Evolutionary conservation across 495 filamentous ascomycete genomes (phyloP).

Genomic region (Penicillium roqueforti): DNA sequence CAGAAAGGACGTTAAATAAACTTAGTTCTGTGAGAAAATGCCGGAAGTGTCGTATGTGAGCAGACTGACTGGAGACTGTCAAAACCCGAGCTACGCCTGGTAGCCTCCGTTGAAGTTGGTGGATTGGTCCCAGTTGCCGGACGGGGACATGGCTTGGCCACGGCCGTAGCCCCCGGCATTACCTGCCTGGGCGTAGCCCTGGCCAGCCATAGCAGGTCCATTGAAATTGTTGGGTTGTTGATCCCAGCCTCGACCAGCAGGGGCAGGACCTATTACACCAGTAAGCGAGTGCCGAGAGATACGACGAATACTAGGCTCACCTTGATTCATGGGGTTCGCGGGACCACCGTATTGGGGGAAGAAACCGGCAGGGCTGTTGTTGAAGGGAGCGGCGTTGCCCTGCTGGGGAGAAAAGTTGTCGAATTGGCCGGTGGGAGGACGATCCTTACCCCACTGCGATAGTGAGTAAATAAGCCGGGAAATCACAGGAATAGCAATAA

Average conservation of each 20-base stretch:
- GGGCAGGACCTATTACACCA: conserved; percentile 48
- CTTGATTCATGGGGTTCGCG: conserved; percentile 70
- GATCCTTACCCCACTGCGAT: conserved; percentile 94
- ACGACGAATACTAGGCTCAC: conserved; percentile 36
- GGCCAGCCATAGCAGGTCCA: conserved; percentile 53
- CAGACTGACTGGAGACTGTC: conserved; percentile 11
- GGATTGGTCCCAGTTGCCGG: conserved; percentile 65
- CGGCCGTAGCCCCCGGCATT: conserved; percentile 80
- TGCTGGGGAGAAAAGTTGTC: conserved; percentile 74
- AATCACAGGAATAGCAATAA: conserved; percentile 18
- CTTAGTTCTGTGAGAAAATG: conserved; percentile 15
- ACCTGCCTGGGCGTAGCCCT: conserved; percentile 58
- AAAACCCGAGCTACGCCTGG: conserved; percentile 40
- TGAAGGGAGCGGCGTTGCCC: conserved; percentile 54
- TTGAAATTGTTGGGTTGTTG: conserved; percentile 58
- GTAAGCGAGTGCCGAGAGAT: conserved; percentile 14
- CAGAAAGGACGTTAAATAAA: conserved; percentile 13
- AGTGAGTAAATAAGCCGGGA: conserved; percentile 24
- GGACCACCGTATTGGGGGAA: conserved; percentile 85
- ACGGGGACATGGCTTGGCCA: conserved; percentile 67
- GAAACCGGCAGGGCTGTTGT: conserved; percentile 70
- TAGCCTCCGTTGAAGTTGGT: conserved; percentile 54
- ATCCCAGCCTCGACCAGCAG: conserved; percentile 59
- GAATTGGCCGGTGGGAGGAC: conserved; percentile 79
- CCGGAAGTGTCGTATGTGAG: conserved; percentile 4